Evolutionary conservation across 2,329 filamentous ascomycete species (phyloP).

Genomic region (Phaeosphaeriaceae sp.): DNA sequence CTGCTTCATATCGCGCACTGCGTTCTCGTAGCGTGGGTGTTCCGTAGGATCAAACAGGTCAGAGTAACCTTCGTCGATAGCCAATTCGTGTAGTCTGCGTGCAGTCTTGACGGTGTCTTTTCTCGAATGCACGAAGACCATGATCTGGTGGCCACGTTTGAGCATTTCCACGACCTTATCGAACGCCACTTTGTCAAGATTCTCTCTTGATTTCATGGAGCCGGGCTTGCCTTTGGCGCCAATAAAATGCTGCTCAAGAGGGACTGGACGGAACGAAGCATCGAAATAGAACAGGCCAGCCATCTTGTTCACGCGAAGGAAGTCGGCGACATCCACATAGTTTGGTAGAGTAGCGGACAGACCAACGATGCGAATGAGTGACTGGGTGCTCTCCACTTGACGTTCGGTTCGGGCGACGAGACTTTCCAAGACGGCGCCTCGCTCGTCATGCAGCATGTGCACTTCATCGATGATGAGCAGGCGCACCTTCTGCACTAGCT

Average conservation of each 20-base stretch:
- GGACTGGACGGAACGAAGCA: conserved; percentile 91
- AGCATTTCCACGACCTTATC: conserved; percentile 97
- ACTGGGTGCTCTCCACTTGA: conserved; percentile 98
- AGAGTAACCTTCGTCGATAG: conserved; percentile 77
- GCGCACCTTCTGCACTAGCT: conserved; percentile 95
- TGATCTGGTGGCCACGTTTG: conserved; percentile 89
- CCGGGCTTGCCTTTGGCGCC: conserved; percentile 92
- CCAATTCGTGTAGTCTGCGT: conserved; percentile 84
- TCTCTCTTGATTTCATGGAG: conserved; percentile 82
- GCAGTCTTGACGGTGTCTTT: conserved; percentile 93
- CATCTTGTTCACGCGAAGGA: conserved; percentile 92
- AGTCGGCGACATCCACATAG: conserved; percentile 95
- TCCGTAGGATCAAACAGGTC: conserved; percentile 83
- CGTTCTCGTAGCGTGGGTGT: conserved; percentile 82
- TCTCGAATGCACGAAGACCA: conserved; percentile 98
- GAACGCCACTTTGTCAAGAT: conserved; percentile 85
- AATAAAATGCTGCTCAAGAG: conserved; percentile 95
- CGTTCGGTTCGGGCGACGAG: conserved; percentile 93
- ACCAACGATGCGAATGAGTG: conserved; percentile 93
- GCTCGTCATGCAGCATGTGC: conserved; percentile 98
- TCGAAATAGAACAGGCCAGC: conserved; percentile 97
- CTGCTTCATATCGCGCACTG: conserved; percentile 82
- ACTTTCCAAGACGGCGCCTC: conserved; percentile 94
- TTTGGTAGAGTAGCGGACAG: conserved; percentile 96
- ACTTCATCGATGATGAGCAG: conserved; percentile 98